A percentile compares a stretch with the other conserved stretches of the same genome.
phyloP scores from a whole-genome alignment of 2,329 filamentous ascomycete genomes.

The Dactylellina cionopaga region DNA sequence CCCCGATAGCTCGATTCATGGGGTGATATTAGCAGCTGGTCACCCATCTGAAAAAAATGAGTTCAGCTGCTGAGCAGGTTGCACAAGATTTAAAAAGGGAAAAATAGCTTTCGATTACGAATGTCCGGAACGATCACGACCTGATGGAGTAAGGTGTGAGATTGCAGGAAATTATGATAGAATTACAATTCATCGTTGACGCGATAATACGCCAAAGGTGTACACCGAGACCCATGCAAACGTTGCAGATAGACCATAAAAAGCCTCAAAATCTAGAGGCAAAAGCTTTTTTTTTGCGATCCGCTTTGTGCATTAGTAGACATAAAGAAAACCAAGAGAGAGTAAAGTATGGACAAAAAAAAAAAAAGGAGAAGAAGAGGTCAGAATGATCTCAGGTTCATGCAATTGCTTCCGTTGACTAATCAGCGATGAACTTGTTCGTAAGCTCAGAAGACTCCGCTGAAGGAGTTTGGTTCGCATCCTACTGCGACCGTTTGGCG shows the following conservation, averaged over 20 bases:
- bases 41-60: too few species aligned
- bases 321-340: background rate
- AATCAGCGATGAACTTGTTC: too few species aligned
- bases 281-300: background rate
- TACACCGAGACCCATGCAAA: slow-evolving; percentile 14
- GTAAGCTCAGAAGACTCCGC: background rate
- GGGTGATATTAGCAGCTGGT: too few species aligned
- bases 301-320: background rate
- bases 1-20: too few species aligned
- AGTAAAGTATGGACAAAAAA: background rate
- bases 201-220: background rate
- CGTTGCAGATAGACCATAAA: background rate
- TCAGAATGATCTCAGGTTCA: background rate
- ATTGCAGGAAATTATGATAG: background rate
- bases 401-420: background rate
- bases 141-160: too few species aligned
- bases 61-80: background rate
- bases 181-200: slow-evolving; percentile 12
- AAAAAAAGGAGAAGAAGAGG: too few species aligned
- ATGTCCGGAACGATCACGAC: too few species aligned
- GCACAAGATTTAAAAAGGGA: slow-evolving; percentile 15
- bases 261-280: background rate
- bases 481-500: slow-evolving; percentile 68
- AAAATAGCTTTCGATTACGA: background rate
- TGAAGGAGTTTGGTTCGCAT: background rate